Percentiles rank a stretch among this genome's conserved stretches.
phyloP scores from a whole-genome alignment of 805 yeast genomes.

The Torulaspora franciscae region DNA sequence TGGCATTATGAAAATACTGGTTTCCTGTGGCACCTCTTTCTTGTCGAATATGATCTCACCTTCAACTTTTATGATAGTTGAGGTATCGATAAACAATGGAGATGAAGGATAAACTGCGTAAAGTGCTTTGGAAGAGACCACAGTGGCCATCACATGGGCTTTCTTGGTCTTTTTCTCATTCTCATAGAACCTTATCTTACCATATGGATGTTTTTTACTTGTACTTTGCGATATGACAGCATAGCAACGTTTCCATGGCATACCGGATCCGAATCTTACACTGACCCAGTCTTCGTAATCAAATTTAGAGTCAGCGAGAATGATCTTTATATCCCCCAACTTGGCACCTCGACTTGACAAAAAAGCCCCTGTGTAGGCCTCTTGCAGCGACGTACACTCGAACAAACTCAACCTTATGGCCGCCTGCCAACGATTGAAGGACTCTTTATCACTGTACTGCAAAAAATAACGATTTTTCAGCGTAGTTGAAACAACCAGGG shows the following conservation, averaged over 20 bases:
- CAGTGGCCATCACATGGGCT: slow-evolving; percentile 69
- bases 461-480: slow-evolving; percentile 80
- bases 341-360: slow-evolving; percentile 86
- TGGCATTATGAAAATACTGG: slow-evolving; percentile 56
- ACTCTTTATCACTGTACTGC: slow-evolving; percentile 64
- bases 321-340: slow-evolving; percentile 78
- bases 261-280: slow-evolving; percentile 92
- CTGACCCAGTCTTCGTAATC: slow-evolving; percentile 92
- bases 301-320: slow-evolving; percentile 79
- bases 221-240: slow-evolving; percentile 78
- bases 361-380: slow-evolving; percentile 94
- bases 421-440: slow-evolving; percentile 71
- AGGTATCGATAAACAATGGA: slow-evolving; percentile 71
- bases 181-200: slow-evolving; percentile 76
- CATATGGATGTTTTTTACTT: slow-evolving; percentile 42
- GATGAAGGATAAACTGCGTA: slow-evolving; percentile 93
- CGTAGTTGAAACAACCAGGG: slow-evolving; percentile 87
- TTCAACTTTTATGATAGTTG: slow-evolving; percentile 85
- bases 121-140: slow-evolving; percentile 62
- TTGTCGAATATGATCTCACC: slow-evolving; percentile 65
- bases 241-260: slow-evolving; percentile 95
- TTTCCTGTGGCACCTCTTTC: slow-evolving; percentile 46
- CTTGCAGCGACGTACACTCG: slow-evolving; percentile 81
- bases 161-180: slow-evolving; percentile 70
- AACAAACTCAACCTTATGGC: slow-evolving; percentile 76